Evolutionary conservation across 306 rosid species (phyloP), one percentile per base, ranked within the genome.

Genomic region (Trifolium repens): DNA sequence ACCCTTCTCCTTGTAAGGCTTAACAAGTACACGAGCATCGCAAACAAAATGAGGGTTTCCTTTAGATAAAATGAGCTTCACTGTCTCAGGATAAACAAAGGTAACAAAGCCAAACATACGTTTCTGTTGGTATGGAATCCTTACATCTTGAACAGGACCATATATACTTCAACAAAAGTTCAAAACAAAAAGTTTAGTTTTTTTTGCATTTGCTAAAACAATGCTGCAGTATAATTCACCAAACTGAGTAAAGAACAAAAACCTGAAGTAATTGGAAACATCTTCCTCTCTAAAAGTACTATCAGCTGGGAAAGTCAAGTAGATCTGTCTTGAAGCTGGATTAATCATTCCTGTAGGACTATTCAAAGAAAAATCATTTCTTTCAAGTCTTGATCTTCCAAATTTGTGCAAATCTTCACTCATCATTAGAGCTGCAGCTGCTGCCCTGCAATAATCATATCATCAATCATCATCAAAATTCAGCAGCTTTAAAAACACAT

Each of bases 1-100:
- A 76, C 99, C 99, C 73, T 96, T 96, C 88, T 96, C 99, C 90
- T 96, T 96, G 84, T 96, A 96, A 82, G 99, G 99, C 88, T 96
- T 96, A 24, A 94, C 99, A n/a, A 94, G 96, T 58, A 94, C 99
- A 40, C 99, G 71, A 39, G 99, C 97, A 89, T 94, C 99, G 79
- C 99, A 92, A 6, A 94, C 97, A 40, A 94, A 94, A 87, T 94
- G 98, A 60, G 99, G 99, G 80, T 94, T 94, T 64, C 99, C 99
- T 73, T 94, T 94, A 2, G 98, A 93, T 65, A 94, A 80, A 63
- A 92, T 92, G 44, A 88, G 89, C 91, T 94, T 94, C 86, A 94
- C 99, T 0, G 99, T 94, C 67, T 90, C 99, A 0, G 99, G 86
- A 47, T 85, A 94, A 74, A 94, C 92, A 61, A 94, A 94, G 3